A percentile compares a stretch with the other conserved stretches of the same genome.
Evolutionary conservation across 2,329 filamentous ascomycete genomes (phyloP).

Genomic region (Stachybotrys echinatus): DNA sequence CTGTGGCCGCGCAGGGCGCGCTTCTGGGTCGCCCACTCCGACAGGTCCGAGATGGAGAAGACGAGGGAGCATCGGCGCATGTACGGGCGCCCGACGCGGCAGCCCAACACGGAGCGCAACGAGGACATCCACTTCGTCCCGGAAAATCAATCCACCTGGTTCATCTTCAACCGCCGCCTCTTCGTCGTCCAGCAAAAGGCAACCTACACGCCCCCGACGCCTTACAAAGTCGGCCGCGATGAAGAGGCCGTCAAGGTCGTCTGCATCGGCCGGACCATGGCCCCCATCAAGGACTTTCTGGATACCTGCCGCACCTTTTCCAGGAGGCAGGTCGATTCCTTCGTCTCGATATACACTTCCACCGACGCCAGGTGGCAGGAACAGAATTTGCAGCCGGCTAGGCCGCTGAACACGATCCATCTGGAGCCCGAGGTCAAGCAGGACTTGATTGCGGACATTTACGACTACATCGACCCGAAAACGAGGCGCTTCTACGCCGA

Average conservation of each 20-base stretch:
- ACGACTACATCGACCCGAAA: slow-evolving; percentile 10
- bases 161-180: background rate
- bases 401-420: slow-evolving; percentile 11
- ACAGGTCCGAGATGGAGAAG: slow-evolving; percentile 1
- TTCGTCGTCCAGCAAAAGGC: slow-evolving; percentile 1
- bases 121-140: background rate
- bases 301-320: background rate
- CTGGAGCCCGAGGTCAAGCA: slow-evolving; percentile 10
- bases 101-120: background rate
- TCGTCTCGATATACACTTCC: background rate
- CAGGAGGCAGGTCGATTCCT: background rate
- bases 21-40: background rate
- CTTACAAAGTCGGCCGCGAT: background rate
- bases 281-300: slow-evolving; percentile 1
- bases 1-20: slow-evolving; percentile 1
- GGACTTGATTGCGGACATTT: slow-evolving; percentile 9
- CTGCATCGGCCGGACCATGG: background rate
- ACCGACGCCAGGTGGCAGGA: background rate
- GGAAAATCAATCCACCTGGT: slow-evolving; percentile 1
- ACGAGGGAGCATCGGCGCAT: background rate
- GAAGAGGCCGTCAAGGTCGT: background rate
- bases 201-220: background rate
- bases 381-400: background rate
- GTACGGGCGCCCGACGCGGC: background rate
- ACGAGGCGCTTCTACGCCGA: slow-evolving; percentile 9